Conservation (phyloP, 108 stramenopile genomes). For the Cylindrotheca fusiformis region DNA sequence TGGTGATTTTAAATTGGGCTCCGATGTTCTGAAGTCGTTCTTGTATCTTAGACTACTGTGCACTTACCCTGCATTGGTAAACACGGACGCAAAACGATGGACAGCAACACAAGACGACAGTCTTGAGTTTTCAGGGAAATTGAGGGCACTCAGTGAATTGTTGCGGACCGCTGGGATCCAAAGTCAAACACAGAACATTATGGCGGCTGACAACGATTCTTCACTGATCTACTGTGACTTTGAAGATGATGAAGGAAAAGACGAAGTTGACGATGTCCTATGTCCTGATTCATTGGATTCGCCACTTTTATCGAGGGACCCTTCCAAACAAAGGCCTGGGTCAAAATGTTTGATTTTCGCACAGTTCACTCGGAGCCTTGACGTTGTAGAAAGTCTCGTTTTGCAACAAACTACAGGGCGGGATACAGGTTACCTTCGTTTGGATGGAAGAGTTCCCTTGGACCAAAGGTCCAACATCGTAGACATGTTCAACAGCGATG, state of each 20-base stretch:
- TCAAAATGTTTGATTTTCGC: slow-evolving; percentile 85
- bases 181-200: slow-evolving; percentile 32
- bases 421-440: slow-evolving; percentile 51
- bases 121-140: slow-evolving; percentile 79
- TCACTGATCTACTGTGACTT: slow-evolving; percentile 54
- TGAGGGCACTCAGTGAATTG: slow-evolving; percentile 74
- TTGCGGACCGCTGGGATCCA: slow-evolving; percentile 69
- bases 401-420: slow-evolving; percentile 62
- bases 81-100: neutral
- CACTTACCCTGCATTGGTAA: slow-evolving; percentile 80
- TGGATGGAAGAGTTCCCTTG: slow-evolving; percentile 76
- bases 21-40: slow-evolving; percentile 61
- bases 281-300: neutral
- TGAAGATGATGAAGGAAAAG: slow-evolving; percentile 14
- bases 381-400: slow-evolving; percentile 82
- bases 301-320: neutral
- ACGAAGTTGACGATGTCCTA: slow-evolving; percentile 11
- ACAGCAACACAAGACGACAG: slow-evolving; percentile 7
- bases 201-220: slow-evolving; percentile 79
- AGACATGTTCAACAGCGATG: slow-evolving; percentile 75
- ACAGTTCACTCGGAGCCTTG: slow-evolving; percentile 79
- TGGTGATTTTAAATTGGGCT: slow-evolving; percentile 23
- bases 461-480: slow-evolving; percentile 56
- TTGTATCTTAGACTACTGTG: slow-evolving; percentile 81
- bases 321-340: neutral